Conservation (phyloP, 371 early-diverging fungal species). For the Rhizopus stolonifer region DNA sequence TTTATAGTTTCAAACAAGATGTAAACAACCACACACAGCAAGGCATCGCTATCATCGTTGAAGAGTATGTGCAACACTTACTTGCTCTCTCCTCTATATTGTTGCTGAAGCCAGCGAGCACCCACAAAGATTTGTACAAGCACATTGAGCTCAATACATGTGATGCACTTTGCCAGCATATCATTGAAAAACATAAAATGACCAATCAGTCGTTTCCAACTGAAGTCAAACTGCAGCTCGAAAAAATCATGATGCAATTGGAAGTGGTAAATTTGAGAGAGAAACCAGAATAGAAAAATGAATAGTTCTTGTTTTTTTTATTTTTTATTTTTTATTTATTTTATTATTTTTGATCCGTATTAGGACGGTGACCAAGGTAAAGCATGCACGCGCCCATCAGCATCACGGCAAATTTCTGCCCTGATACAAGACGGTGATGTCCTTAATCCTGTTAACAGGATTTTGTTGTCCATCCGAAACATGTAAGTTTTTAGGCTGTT, state of each 20-base stretch:
- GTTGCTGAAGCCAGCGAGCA: constrained; percentile 9
- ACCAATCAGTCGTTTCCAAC: constrained; percentile 4
- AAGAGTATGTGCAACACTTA: constrained; percentile 7
- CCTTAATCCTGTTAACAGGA: too few relatives aligned
- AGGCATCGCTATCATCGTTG: constrained; percentile 5
- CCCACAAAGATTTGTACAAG: constrained; percentile 9
- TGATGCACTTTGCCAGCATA: constrained; percentile 6
- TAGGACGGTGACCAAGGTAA: constrained; percentile 9
- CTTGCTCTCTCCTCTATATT: constrained; percentile 11
- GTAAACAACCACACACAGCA: constrained; percentile 6
- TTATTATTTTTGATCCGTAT: constrained; percentile 7
- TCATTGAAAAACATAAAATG: constrained; percentile 7
- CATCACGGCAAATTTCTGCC: constrained; percentile 19
- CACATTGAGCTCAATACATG: constrained; percentile 9
- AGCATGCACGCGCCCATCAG: constrained; percentile 16
- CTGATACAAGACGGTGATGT: constrained; percentile 12
- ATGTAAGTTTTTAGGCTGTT: constrained; percentile 18
- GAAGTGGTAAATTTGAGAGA: constrained; percentile 11
- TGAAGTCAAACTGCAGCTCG: constrained; percentile 5
- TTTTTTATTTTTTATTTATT: not conserved
- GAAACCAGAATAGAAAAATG: constrained; percentile 16
- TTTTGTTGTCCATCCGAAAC: constrained; percentile 18
- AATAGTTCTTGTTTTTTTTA: constrained; percentile 12
- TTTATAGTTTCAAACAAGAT: constrained; percentile 11
- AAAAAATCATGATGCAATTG: constrained; percentile 4